These are phyloP conservation scores for Penicillium sp. DNA, from an alignment of 2,329 filamentous ascomycete genomes.

Conservation along the genomic window DNA sequence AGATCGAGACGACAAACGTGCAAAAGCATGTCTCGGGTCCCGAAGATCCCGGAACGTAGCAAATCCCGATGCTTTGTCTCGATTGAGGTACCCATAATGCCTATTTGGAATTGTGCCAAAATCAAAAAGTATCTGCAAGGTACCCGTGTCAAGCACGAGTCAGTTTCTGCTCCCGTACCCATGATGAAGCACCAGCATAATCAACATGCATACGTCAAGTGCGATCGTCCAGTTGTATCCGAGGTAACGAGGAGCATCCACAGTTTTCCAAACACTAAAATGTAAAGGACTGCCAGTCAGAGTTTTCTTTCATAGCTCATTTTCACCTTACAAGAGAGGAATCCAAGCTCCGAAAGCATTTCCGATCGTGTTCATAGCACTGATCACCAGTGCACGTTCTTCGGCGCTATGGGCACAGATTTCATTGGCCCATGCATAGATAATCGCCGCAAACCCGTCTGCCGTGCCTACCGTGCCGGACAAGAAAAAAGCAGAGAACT, in stretches of 20 bases:
- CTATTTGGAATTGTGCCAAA: background rate
- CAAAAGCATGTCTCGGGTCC: background rate
- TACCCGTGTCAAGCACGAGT: background rate
- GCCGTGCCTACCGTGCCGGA: constrained; percentile 23
- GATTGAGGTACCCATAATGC: background rate
- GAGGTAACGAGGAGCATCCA: constrained; percentile 29
- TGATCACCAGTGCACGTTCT: constrained; percentile 25
- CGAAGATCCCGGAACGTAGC: background rate
- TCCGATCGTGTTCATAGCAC: constrained; percentile 33
- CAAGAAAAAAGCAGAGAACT: constrained; percentile 21
- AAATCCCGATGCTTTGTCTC: background rate
- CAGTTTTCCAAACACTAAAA: constrained; percentile 27
- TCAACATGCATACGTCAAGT: constrained; percentile 29
- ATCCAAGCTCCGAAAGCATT: constrained; percentile 32
- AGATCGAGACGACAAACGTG: background rate
- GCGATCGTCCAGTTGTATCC: constrained; percentile 32
- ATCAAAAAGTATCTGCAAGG: background rate
- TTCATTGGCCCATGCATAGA: constrained; percentile 26
- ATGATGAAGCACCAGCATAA: constrained; percentile 21
- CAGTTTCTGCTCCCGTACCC: constrained; percentile 15
- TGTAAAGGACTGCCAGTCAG: background rate
- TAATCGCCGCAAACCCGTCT: constrained; percentile 23
- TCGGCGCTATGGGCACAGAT: constrained; percentile 35
- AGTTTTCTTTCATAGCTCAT: background rate
- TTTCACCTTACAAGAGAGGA: constrained; percentile 22